Evolutionary conservation across 2,329 filamentous ascomycete genomes (phyloP), one percentile per base, ranked within the genome.

Genomic region (Allantophomopsis cytisporea): DNA sequence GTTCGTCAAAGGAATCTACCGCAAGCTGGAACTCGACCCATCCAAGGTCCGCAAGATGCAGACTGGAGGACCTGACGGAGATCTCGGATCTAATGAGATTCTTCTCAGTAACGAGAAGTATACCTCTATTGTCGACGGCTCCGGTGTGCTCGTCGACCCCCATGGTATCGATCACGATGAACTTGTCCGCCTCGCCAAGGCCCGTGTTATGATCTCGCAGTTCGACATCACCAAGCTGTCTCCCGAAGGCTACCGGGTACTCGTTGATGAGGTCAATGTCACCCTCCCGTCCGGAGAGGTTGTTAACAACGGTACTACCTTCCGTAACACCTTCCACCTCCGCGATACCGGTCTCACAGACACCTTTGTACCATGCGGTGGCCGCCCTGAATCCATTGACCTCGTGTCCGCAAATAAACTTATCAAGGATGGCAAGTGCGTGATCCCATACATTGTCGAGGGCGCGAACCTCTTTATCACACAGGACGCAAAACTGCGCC

Each of bases 381-480:
- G 91, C 41, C 84, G 91, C 17, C 91, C 91, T 2, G 91, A 96
- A 62, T 95, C 89, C 1, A 94, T 98, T 50, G 89, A 98, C 58
- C 75, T 96, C 42, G 81, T 84, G 41, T 85, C 81, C 7, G 89
- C 88, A 45, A 80, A 73, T 62, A 85, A 83, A 59, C 73, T 98
- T 45, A 96, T 98, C 61, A 77, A 81, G 56, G 78, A 94, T 45
- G 87, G 88, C 63, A 95, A 94, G 66, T 71, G 74, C 16, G 76
- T 73, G 10, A 82, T 98, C 44, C 88, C 89, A 1, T 98, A 93
- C 64, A 91, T 98, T 39, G 89, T 98, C 35, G 91, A 98, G 64
- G 91, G 91, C 39, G 91, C 91, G 61, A 98, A 96, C 60, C 70
- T 98, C 40, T 98, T 98, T 73, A 93, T 98, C 63, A 95, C 91